Evolutionary conservation across 1,284 basidiomycete species (phyloP), one percentile per base, ranked within the genome.

Genomic region (Ganoderma multipileum): DNA sequence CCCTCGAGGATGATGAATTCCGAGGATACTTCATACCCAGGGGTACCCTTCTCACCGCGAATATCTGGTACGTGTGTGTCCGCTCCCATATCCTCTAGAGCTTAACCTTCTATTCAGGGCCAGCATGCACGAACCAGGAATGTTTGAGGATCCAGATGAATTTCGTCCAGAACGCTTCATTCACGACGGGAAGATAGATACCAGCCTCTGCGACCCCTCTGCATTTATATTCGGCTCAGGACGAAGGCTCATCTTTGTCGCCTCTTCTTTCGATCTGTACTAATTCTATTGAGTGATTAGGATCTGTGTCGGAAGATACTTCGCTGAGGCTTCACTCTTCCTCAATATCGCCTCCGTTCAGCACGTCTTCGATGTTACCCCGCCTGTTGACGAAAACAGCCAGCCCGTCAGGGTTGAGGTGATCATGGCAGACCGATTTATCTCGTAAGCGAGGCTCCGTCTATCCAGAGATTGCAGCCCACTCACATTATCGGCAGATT

Each of bases 11-110:
- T 41, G 68, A 73, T 26, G 68, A 67, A 9, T 71, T 69, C 39
- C 23, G 69, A 4, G 76, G 75, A 6, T 72, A 70, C 54, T 73
- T 76, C 67, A 74, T 77, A 28, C 76, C 76, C 14, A 62, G 62
- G 8, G 76, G 74, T 2, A 63, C 73, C 1, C 47, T 65, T 11
- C 55, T 75, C 44, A 59, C 74, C 1, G 64, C 66, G 0, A 73
- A 74, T 36, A 44, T 70, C 20, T 72, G 72, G 75, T 73, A 50
- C 23, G 47, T 26, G 23, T 26, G 26, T 26, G 23, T 26, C 23
- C 26, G 42, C 70, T 61, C 12, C 68, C 73, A 36, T 12, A 30
- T 12, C 28, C 6, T n/a, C 7, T 11, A 6, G 1, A 26, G 18
- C 18, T n/a, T 23, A 42, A 23, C 11, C 4, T 7, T 5, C 6